Evolutionary conservation across 306 rosid genomes (phyloP).

Genomic region (Trifolium repens): DNA sequence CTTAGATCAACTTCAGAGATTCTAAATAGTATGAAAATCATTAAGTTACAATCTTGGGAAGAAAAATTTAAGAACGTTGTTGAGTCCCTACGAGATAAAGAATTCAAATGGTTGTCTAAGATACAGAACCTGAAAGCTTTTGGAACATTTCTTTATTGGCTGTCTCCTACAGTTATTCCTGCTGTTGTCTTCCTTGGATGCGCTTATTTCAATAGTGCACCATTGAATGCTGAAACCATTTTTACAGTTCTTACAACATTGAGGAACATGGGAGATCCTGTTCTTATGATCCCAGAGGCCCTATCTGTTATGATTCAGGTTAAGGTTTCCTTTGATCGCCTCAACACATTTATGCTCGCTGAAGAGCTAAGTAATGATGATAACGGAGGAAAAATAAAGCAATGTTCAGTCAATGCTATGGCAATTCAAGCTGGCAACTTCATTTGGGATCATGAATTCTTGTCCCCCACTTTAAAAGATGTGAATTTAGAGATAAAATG

Average conservation of each 20-base stretch:
- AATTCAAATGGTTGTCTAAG: too few species aligned
- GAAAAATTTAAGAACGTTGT: too few species aligned
- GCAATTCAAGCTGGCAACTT: slow-evolving; percentile 59
- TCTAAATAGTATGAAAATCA: too few species aligned
- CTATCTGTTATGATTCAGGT: slow-evolving; percentile 74
- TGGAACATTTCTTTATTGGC: too few species aligned
- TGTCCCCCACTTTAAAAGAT: slow-evolving; percentile 53
- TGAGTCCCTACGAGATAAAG: too few species aligned
- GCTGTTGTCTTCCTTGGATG: too few species aligned
- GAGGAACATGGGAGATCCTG: slow-evolving; percentile 75
- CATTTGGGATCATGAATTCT: slow-evolving; percentile 66
- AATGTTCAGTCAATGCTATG: slow-evolving; percentile 42
- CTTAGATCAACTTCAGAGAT: too few species aligned
- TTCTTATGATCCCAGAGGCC: slow-evolving; percentile 75
- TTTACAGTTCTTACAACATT: slow-evolving; percentile 61
- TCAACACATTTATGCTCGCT: slow-evolving; percentile 64
- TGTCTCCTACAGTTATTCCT: too few species aligned
- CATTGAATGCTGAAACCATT: too few species aligned
- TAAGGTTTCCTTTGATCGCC: slow-evolving; percentile 73
- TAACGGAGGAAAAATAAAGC: slow-evolving; percentile 26
- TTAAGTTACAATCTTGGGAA: too few species aligned
- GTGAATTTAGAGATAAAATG: slow-evolving; percentile 53
- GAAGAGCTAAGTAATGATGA: slow-evolving; percentile 55
- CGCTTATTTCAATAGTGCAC: too few species aligned
- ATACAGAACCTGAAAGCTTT: too few species aligned